Conservation (phyloP, 306 rosid species). For the Datisca glomerata region DNA sequence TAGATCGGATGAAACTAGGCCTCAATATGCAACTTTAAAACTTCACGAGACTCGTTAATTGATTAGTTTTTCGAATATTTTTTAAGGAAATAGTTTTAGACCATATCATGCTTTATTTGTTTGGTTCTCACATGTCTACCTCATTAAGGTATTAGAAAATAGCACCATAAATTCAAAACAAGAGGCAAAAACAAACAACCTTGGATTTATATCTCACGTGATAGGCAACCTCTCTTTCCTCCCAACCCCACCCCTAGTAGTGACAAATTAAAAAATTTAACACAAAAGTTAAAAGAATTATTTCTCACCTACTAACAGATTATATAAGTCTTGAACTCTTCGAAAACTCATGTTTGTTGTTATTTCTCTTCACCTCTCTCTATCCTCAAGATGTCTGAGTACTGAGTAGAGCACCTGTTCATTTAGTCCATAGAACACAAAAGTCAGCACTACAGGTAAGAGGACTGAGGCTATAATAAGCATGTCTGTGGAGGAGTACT, state of each 20-base stretch:
- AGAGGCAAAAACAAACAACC: neutral
- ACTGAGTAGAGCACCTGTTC: neutral
- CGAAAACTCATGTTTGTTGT: neutral
- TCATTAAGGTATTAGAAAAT: too few species aligned
- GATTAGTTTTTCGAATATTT: neutral
- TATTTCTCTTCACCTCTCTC: neutral
- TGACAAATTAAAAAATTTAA: too few species aligned
- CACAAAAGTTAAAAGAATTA: too few species aligned
- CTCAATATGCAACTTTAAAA: too few species aligned
- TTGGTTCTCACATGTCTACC: neutral
- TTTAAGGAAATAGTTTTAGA: neutral
- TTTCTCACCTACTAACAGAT: neutral
- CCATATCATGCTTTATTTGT: neutral
- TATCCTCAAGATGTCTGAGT: neutral
- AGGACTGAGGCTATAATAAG: conserved; percentile 21
- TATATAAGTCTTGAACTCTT: neutral
- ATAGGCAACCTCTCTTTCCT: neutral
- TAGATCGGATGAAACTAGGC: too few species aligned
- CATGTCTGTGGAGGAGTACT: conserved; percentile 35
- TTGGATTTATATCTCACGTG: neutral
- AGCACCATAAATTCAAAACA: neutral
- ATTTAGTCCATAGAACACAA: too few species aligned
- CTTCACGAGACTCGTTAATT: too few species aligned
- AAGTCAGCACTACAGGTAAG: too few species aligned
- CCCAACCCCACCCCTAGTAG: too few species aligned